Evolutionary conservation across 1,284 basidiomycete genomes (phyloP), one percentile per base, ranked within the genome.

Genomic region (Tilletia setariae): DNA sequence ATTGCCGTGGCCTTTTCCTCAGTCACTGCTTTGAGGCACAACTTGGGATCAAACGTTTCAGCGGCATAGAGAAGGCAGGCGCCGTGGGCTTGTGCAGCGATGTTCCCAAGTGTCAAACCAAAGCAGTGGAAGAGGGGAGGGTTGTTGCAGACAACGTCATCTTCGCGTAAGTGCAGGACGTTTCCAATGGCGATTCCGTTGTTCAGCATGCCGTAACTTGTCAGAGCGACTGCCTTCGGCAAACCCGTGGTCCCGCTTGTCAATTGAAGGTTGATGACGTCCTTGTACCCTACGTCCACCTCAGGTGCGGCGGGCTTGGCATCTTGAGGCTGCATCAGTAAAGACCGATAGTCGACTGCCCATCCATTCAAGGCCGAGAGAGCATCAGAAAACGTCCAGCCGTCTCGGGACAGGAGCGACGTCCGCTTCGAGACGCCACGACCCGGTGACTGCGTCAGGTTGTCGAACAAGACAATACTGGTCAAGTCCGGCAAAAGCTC

Each of bases 161-260:
- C 59, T 9, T 67, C 43, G 2, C 56, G 56, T 21, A 61, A 21
- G 35, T 84, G 83, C 90, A 93, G 91, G 73, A 87, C 88, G 32
- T 86, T 85, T 3, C 88, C 90, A 61, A 90, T 90, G 4, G 87
- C 88, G 4, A 91, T 83, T 0, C 84, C 90, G 72, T 93, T 93
- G 79, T 93, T 93, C 21, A 93, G 83, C 0, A 93, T 84, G 76
- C 91, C 91, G 89, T 90, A 70, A 2, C 72, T 76, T 21, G 74
- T 71, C 19, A 78, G 69, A 3, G 72, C 74, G 3, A 78, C 77
- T 4, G 77, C 77, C 53, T 78, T 78, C 2, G 77, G 77, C 16
- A 84, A 77, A 8, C 91, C 91, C 1, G 91, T 92, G 3, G 90
- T 92, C 16, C 91, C 91, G 74, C 90, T 91, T 68, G 91, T 92